phyloP scores from a whole-genome alignment of 352 stramenopile genomes.

The Pythium guiyangense region DNA sequence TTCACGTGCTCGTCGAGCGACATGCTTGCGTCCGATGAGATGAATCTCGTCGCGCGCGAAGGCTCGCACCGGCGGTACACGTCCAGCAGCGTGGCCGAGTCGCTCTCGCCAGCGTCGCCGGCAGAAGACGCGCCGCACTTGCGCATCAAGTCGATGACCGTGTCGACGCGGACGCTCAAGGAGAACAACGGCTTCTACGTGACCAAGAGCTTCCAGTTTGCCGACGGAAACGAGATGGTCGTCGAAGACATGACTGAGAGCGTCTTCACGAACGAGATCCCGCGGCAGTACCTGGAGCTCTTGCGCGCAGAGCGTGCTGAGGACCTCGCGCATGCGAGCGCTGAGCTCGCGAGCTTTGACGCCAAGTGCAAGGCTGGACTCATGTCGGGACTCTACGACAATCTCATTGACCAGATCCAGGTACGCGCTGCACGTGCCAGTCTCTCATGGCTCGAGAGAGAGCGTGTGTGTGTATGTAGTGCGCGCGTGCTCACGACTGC shows the following conservation, averaged over 20 bases:
- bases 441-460: too few species aligned
- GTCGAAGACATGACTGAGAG: constrained; percentile 82
- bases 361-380: constrained; percentile 62
- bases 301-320: constrained; percentile 45
- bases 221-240: constrained; percentile 63
- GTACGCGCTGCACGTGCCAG: constrained; percentile 1
- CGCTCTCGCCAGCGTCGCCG: background rate
- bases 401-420: constrained; percentile 84
- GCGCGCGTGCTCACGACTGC: too few species aligned
- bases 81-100: constrained; percentile 24
- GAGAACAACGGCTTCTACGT: constrained; percentile 76
- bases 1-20: constrained; percentile 67
- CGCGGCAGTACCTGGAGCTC: constrained; percentile 72
- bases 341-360: constrained; percentile 51
- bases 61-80: constrained; percentile 41
- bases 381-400: constrained; percentile 63
- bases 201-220: constrained; percentile 80
- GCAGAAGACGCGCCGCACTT: constrained; percentile 31
- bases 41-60: constrained; percentile 54
- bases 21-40: constrained; percentile 46
- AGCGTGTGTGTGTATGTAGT: too few species aligned
- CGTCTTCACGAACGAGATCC: constrained; percentile 76
- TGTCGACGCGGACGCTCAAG: constrained; percentile 65
- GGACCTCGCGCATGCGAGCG: constrained; percentile 47
- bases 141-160: constrained; percentile 67